Conservation (phyloP, 192 early-diverging fungal species). For the Borealophlyctis nickersoniae region DNA sequence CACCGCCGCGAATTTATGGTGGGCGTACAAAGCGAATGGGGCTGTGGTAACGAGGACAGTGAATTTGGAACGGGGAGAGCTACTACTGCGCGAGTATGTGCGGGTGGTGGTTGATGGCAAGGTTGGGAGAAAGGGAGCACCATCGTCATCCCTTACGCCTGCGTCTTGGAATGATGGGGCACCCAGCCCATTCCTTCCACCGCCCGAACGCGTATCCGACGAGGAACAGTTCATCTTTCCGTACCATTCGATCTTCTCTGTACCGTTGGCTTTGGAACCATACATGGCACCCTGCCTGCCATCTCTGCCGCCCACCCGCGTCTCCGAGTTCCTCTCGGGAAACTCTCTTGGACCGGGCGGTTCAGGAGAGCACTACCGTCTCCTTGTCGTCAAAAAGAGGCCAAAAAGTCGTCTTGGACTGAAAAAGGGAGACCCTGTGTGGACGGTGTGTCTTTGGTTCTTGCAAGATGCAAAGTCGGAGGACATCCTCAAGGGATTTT, state of each 20-base stretch:
- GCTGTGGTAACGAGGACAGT: slow-evolving; percentile 60
- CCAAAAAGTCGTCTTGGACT: too few relatives aligned
- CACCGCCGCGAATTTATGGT: slow-evolving; percentile 65
- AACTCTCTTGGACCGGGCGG: background rate
- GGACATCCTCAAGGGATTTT: slow-evolving; percentile 63
- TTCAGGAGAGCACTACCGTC: background rate
- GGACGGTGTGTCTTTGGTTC: slow-evolving; percentile 55
- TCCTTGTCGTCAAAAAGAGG: too few relatives aligned
- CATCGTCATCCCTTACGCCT: slow-evolving; percentile 18
- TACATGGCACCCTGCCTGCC: slow-evolving; percentile 7
- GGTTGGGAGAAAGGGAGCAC: slow-evolving; percentile 15
- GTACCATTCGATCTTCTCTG: slow-evolving; percentile 1
- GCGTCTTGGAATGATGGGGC: background rate
- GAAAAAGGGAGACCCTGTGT: background rate
- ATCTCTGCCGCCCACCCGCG: background rate
- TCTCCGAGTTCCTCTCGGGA: background rate
- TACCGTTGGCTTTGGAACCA: slow-evolving; percentile 12
- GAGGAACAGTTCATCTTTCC: slow-evolving; percentile 12
- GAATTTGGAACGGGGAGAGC: slow-evolving; percentile 53
- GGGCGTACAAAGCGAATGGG: slow-evolving; percentile 66
- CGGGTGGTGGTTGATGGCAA: slow-evolving; percentile 11
- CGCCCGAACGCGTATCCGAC: slow-evolving; percentile 11
- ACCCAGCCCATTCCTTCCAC: slow-evolving; percentile 7
- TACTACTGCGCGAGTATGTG: slow-evolving; percentile 6
- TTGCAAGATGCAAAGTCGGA: slow-evolving; percentile 39